Percentiles rank a stretch among this genome's conserved stretches.
Evolutionary conservation across 2,329 filamentous ascomycete genomes (phyloP).

Genomic region (Ceratocystis papillata): DNA sequence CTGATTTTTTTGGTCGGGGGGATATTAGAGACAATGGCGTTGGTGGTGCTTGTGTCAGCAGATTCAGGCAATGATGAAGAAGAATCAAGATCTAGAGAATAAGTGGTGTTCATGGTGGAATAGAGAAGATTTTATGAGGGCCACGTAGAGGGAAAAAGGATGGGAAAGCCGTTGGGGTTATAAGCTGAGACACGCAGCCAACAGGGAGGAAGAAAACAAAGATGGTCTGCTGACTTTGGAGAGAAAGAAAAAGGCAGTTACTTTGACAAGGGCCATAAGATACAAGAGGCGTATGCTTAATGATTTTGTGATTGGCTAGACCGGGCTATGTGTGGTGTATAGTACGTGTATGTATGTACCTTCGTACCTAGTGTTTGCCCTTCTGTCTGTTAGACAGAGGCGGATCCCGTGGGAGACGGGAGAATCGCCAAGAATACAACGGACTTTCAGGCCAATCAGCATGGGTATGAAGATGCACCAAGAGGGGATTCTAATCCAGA

Average conservation of each 20-base stretch:
- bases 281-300: conserved; percentile 6
- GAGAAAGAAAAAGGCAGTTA: background rate
- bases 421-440: background rate
- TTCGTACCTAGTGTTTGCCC: background rate
- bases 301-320: background rate
- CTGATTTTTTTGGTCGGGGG: conserved; percentile 11
- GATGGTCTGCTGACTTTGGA: conserved; percentile 6
- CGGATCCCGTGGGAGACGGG: background rate
- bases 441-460: background rate
- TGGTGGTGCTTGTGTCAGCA: background rate
- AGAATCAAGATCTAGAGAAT: conserved; percentile 18
- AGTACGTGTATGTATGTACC: background rate
- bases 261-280: conserved; percentile 1
- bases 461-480: background rate
- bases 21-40: background rate
- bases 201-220: background rate
- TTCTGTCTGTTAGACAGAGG: background rate
- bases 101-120: conserved; percentile 21
- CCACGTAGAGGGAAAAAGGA: background rate
- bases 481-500: background rate
- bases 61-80: conserved; percentile 9
- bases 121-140: background rate
- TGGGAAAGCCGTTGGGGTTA: conserved; percentile 17
- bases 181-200: conserved; percentile 9
- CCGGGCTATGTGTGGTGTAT: background rate